Conservation (phyloP, 345 rosid genomes). For the Schrenkiella parvula region DNA sequence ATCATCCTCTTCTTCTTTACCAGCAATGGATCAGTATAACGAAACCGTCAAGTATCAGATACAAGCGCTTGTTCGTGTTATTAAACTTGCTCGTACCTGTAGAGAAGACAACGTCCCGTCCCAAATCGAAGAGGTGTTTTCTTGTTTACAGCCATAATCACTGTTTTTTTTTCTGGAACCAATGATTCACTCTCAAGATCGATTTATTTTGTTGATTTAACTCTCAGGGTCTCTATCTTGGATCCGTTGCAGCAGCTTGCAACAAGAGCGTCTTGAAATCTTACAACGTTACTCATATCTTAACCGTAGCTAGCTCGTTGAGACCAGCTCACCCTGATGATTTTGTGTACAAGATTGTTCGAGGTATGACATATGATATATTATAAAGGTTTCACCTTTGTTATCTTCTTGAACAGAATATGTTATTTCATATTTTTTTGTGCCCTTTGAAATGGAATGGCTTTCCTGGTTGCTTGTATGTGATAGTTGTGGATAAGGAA, state of each 20-base stretch:
- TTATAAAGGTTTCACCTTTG: background rate
- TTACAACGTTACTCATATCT: slow-evolving; percentile 41
- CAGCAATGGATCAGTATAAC: slow-evolving; percentile 37
- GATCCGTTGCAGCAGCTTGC: slow-evolving; percentile 46
- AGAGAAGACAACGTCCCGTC: slow-evolving; percentile 48
- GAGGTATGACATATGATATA: slow-evolving; percentile 25
- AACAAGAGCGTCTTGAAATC: slow-evolving; percentile 40
- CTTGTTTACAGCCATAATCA: background rate
- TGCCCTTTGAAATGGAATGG: background rate
- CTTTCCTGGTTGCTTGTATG: background rate
- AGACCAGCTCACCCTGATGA: slow-evolving; percentile 40
- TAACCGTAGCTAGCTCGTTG: slow-evolving; percentile 43
- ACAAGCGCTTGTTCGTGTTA: slow-evolving; percentile 45
- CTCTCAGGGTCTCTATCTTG: slow-evolving; percentile 49
- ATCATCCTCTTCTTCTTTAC: slow-evolving; percentile 4
- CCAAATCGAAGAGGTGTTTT: slow-evolving; percentile 55
- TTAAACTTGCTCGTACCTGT: slow-evolving; percentile 34
- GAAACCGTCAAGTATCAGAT: slow-evolving; percentile 40
- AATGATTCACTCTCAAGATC: background rate
- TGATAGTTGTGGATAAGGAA: slow-evolving; percentile 55
- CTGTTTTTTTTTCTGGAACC: background rate
- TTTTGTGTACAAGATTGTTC: slow-evolving; percentile 41
- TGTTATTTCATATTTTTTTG: background rate
- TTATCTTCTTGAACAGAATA: background rate
- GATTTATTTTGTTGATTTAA: background rate